Base-by-base conservation (phyloP, 352 stramenopile species). In the Phytophthora hibernalis region DNA sequence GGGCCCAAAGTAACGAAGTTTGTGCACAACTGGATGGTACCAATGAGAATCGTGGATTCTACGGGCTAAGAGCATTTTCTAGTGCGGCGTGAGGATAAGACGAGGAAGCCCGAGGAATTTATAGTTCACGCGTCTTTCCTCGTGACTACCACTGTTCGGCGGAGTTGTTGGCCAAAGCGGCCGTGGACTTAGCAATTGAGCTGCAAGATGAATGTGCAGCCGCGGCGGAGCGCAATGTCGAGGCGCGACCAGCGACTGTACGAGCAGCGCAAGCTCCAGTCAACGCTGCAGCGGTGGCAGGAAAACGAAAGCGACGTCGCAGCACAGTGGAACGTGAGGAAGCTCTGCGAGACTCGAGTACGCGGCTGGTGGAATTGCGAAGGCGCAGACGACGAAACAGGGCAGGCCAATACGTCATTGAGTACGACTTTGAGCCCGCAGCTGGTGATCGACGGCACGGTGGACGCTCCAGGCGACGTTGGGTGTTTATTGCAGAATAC, bases 111-210 rank as follows among this genome's bases (percentile, higher is more conserved):
- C 1, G 44, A 63, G 2, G n/a, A 20, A 26, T 47, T 54, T 37
- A 53, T 63, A 47, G 35, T 26, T 2, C 61, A 57, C 16, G 16
- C 15, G 0, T 68, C 45, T 0, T 62, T 68, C 11, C 26, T 63
- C 6, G 61, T 57, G 16, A 42, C 6, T 62, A 61, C 13, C 21
- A 61, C 7, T 38, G 45, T 15, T 28, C 51, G 0, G 3, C 24
- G 0, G 20, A 20, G 1, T 21, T 52, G 24, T 20, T 62, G 2
- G 2, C 13, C 22, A 11, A 6, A n/a, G 28, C 6, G 2, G 58
- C 38, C 12, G 51, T 21, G 0, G 51, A 57, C 21, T n/a, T 57
- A 0, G 4, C 33, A 2, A 21, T 13, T 1, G 47, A 50, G 28
- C 33, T 61, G 0, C 47, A 42, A 4, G 11, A 61, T 50, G 59